Conservation (phyloP, 1,284 basidiomycete species). For the Vanrija pseudolonga region DNA sequence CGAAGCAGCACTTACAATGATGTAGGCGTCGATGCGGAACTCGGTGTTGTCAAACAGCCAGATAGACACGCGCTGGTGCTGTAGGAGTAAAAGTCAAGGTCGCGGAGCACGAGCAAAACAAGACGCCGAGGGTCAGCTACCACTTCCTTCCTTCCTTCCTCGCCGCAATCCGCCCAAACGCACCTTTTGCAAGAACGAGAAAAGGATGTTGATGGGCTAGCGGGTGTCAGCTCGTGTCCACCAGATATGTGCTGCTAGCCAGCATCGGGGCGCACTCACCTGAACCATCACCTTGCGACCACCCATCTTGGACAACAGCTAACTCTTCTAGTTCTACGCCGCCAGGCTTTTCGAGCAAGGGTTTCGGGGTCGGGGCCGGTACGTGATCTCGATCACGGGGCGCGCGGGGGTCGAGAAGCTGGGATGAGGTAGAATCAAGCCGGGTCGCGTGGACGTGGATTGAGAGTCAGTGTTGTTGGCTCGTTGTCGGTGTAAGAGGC, state of each 20-base stretch:
- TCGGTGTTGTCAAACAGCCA: slow-evolving; percentile 98
- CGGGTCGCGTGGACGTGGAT: too few relatives aligned
- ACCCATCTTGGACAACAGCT: slow-evolving; percentile 62
- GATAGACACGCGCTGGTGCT: slow-evolving; percentile 82
- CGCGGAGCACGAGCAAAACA: background rate
- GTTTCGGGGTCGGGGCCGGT: too few relatives aligned
- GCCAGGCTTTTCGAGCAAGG: slow-evolving; percentile 13
- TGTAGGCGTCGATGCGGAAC: slow-evolving; percentile 93
- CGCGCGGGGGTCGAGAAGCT: too few relatives aligned
- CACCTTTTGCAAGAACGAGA: slow-evolving; percentile 85
- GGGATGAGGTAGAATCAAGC: too few relatives aligned
- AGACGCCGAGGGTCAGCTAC: slow-evolving; percentile 12
- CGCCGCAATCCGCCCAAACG: background rate
- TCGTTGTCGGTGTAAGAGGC: too few relatives aligned
- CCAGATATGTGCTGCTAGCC: too few relatives aligned
- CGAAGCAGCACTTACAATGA: slow-evolving; percentile 68
- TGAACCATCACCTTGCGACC: slow-evolving; percentile 96
- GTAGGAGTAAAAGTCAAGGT: slow-evolving; percentile 5
- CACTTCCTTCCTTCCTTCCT: too few relatives aligned
- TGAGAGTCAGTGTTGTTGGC: too few relatives aligned
- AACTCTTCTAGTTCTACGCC: slow-evolving; percentile 4
- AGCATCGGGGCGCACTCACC: slow-evolving; percentile 55
- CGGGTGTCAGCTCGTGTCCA: background rate
- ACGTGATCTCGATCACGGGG: too few relatives aligned
- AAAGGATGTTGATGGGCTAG: slow-evolving; percentile 85